These are phyloP conservation scores for Hygrocybe punicea DNA, from an alignment of 768 basidiomycete genomes.

Conservation along the genomic window DNA sequence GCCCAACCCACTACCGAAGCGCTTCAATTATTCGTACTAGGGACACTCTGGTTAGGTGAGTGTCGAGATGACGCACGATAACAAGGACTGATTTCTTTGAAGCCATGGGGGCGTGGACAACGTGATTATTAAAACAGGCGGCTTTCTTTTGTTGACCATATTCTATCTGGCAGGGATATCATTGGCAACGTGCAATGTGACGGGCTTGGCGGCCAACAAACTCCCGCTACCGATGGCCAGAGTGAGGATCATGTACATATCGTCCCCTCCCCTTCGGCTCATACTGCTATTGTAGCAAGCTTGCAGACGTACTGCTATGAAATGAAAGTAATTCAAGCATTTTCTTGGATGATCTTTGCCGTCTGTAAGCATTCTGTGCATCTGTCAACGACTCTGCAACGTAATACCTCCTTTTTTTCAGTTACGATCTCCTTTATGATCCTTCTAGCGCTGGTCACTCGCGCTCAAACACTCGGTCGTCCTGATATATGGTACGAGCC, in stretches of 20 bases:
- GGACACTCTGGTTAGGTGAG: conserved; percentile 68
- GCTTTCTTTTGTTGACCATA: conserved; percentile 4
- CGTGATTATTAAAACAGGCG: conserved; percentile 40
- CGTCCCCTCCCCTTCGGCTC: conserved; percentile 2
- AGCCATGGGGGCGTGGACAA: conserved; percentile 73
- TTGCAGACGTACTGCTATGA: conserved; percentile 63
- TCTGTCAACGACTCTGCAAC: not conserved
- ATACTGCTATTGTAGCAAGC: conserved; percentile 43
- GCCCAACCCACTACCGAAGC: conserved; percentile 66
- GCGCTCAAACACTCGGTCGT: conserved; percentile 53
- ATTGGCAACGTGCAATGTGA: conserved; percentile 65
- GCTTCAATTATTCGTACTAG: conserved; percentile 50
- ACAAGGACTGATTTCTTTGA: conserved; percentile 4
- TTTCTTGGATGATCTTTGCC: conserved; percentile 73
- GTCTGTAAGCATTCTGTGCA: conserved; percentile 15
- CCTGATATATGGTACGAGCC: conserved; percentile 57
- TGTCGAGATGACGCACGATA: conserved; percentile 3
- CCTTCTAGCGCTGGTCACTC: conserved; percentile 53
- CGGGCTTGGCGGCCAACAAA: conserved; percentile 39
- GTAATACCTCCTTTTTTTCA: conserved; percentile 32
- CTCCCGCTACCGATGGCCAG: conserved; percentile 50
- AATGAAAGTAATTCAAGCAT: conserved; percentile 74
- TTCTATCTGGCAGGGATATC: conserved; percentile 46
- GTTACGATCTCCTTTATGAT: conserved; percentile 49
- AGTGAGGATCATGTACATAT: conserved; percentile 40